Base-by-base conservation (phyloP, 1,284 basidiomycete species). In the Ganoderma sinense region DNA sequence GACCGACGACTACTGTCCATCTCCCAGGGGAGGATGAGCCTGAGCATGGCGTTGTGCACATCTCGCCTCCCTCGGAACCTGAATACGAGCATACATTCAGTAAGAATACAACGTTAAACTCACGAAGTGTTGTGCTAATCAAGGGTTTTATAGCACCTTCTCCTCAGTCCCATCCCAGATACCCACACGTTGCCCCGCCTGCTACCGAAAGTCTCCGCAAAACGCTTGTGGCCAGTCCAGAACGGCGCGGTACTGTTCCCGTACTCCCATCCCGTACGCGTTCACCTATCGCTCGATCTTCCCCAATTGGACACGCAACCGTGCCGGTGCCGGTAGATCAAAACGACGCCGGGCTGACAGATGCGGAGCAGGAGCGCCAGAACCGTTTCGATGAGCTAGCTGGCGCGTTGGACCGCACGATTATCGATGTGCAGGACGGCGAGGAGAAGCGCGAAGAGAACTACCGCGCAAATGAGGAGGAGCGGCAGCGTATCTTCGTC, bases 381-480 rank as follows among this genome's bases (percentile, higher is more conserved):
- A 85, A 88, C 65, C 86, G 87, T 23, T 81, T 93, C 33, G 84
- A 85, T 8, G 88, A 88, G 4, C 82, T 87, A 36, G 88, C 89
- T 62, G 78, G 81, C 23, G 84, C 84, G 41, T 72, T 92, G 16
- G 79, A 82, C 0, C 80, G 86, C 40, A 80, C 86, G 10, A 80
- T 84, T 8, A 81, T 84, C 14, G 82, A 84, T 0, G 85, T 88
- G 0, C 83, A 86, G 59, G 85, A 88, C 60, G 86, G 86, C 2
- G 92, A 94, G 75, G 84, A 87, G 53, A 82, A 81, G 62, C 86
- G 91, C 14, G 91, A 94, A 69, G 78, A 78, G 4, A 86, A 89
- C 45, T 93, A 91, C 81, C 85, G 86, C 16, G 81, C 82, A 1
- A 86, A 87, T 71, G 93, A 94, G 78, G 88, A 89, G 13, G 88